Conservation (phyloP, 805 yeast species). For the Wickerhamomyces bovis region DNA sequence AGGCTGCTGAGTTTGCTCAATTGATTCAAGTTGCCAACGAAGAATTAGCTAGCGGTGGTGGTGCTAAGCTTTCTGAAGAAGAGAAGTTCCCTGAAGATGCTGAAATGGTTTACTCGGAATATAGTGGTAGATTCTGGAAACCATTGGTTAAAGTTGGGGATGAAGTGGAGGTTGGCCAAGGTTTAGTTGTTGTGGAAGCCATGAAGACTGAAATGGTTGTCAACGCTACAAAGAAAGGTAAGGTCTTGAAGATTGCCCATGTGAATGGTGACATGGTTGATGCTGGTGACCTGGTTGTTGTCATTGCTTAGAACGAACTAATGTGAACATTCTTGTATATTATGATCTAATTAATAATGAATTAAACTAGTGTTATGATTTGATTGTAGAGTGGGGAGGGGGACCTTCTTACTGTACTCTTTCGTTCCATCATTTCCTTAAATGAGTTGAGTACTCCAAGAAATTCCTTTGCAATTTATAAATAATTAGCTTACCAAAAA, state of each 20-base stretch:
- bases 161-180: conserved; percentile 64
- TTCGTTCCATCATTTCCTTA: no score
- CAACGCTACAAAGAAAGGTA: conserved; percentile 62
- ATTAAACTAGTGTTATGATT: neutral
- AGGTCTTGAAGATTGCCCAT: conserved; percentile 66
- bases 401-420: no score
- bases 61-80: conserved; percentile 36
- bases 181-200: conserved; percentile 87
- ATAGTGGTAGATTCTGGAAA: conserved; percentile 97
- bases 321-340: neutral
- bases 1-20: conserved; percentile 77
- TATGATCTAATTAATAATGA: neutral
- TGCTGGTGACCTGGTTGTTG: conserved; percentile 92
- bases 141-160: conserved; percentile 78
- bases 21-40: conserved; percentile 77
- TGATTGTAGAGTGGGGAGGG: no score
- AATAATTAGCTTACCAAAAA: no score
- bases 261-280: conserved; percentile 94
- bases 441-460: no score
- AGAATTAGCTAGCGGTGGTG: conserved; percentile 55
- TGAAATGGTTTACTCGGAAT: conserved; percentile 84
- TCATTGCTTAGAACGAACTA: conserved; percentile 39
- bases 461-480: no score
- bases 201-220: conserved; percentile 98
- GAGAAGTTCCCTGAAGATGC: conserved; percentile 73